Percentiles rank a stretch among this genome's conserved stretches.
phyloP scores from a whole-genome alignment of 1,139 yeast genomes.

The Taphrina communis region DNA sequence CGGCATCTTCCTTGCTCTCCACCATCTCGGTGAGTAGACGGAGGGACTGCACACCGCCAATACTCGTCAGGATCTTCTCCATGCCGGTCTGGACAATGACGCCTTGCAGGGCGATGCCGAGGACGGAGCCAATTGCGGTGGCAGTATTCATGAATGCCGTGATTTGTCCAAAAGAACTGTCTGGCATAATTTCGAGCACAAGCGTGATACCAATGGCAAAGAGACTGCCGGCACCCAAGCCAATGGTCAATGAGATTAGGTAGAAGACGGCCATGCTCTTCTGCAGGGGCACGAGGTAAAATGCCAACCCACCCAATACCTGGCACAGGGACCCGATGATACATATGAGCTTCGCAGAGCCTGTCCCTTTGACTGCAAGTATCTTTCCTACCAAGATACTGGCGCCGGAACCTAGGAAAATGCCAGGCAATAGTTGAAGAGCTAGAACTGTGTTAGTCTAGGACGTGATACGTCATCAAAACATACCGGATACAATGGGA shows the following conservation, averaged over 20 bases:
- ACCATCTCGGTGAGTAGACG: background rate
- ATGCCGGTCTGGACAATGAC: conserved; percentile 5
- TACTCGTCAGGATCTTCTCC: conserved; percentile 1
- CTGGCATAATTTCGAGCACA: conserved; percentile 30
- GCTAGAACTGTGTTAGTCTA: background rate
- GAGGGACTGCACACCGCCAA: conserved; percentile 5
- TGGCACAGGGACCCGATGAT: conserved; percentile 22
- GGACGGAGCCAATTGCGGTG: conserved; percentile 28
- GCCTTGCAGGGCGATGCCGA: conserved; percentile 31
- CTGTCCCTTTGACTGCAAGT: conserved; percentile 11
- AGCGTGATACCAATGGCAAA: conserved; percentile 32
- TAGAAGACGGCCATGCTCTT: conserved; percentile 6
- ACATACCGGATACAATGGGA: conserved; percentile 20
- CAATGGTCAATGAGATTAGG: background rate
- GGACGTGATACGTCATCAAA: background rate
- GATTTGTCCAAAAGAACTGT: conserved; percentile 19
- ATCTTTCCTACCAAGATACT: conserved; percentile 19
- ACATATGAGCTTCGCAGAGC: conserved; percentile 19
- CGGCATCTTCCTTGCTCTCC: background rate
- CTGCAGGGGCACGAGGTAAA: conserved; percentile 3
- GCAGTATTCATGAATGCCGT: conserved; percentile 26
- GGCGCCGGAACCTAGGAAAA: conserved; percentile 20
- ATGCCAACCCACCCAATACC: conserved; percentile 20
- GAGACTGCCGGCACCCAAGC: conserved; percentile 26
- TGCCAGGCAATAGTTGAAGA: conserved; percentile 16